Percentiles rank a stretch among this genome's conserved stretches.
These are phyloP conservation scores for Blastocrithidia nonstop DNA, from an alignment of 208 protist species.

Conservation along the genomic window DNA sequence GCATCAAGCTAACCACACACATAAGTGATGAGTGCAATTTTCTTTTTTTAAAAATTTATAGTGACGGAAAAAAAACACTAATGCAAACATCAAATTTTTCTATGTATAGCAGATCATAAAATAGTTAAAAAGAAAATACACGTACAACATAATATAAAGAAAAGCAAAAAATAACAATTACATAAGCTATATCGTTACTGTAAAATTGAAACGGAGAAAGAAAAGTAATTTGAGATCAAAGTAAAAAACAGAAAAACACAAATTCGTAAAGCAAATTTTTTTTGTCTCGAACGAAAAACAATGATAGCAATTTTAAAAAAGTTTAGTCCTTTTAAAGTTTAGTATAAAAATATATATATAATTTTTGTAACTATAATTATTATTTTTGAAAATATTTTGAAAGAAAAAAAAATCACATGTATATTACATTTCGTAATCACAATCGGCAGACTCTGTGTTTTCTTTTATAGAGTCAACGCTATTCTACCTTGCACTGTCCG, in stretches of 20 bases:
- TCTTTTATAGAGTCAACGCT: background rate
- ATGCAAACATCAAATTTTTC: too few relatives aligned
- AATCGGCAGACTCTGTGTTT: background rate
- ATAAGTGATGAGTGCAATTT: background rate
- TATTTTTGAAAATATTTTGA: background rate
- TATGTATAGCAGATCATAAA: background rate
- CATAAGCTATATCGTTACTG: constrained; percentile 3
- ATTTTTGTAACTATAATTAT: background rate
- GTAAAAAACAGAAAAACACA: background rate
- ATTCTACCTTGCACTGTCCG: too few relatives aligned
- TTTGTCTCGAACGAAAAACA: background rate
- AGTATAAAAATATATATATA: too few relatives aligned
- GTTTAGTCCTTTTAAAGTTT: background rate
- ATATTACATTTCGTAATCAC: background rate
- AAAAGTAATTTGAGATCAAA: background rate
- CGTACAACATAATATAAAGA: constrained; percentile 1
- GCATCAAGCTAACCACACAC: too few relatives aligned
- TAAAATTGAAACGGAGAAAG: constrained; percentile 1
- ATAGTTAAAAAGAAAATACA: constrained; percentile 4
- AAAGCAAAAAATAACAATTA: constrained; percentile 3
- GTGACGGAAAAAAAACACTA: background rate
- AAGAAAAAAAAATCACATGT: background rate
- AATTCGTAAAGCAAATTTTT: background rate
- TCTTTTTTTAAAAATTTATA: background rate
- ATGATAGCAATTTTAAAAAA: background rate